phyloP scores from a whole-genome alignment of 2,329 filamentous ascomycete genomes.

The Geoglossum cookeanum region DNA sequence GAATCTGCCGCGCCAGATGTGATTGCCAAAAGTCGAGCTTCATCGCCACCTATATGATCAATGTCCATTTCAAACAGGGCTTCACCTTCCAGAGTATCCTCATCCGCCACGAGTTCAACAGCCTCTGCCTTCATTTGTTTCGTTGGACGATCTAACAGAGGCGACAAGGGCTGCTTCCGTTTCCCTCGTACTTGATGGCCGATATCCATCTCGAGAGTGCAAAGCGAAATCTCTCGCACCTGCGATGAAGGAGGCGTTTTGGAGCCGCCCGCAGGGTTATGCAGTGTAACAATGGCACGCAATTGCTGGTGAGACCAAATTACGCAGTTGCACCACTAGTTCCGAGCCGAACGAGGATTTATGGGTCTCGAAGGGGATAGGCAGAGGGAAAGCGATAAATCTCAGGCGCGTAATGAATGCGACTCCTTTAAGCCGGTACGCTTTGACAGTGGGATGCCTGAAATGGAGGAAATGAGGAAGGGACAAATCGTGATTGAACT shows the following conservation, averaged over 20 bases:
- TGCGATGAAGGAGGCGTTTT: neutral
- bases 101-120: conserved; percentile 20
- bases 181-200: conserved; percentile 30
- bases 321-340: neutral
- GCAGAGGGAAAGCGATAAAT: neutral
- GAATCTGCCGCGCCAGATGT: conserved; percentile 39
- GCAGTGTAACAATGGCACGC: neutral
- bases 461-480: neutral
- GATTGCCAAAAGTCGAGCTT: conserved; percentile 25
- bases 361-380: neutral
- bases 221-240: neutral
- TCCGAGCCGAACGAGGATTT: neutral
- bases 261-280: neutral
- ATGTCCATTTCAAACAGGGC: conserved; percentile 21
- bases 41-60: conserved; percentile 20
- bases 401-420: neutral
- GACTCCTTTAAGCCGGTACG: neutral
- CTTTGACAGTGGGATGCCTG: neutral
- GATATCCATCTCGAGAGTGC: conserved; percentile 24
- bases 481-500: neutral
- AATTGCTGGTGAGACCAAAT: neutral
- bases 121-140: conserved; percentile 34
- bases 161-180: conserved; percentile 34
- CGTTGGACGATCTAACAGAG: conserved; percentile 30
- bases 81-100: conserved; percentile 24